Percentiles rank a stretch among this genome's conserved stretches.
phyloP scores from a whole-genome alignment of 2,329 filamentous ascomycete genomes.

The Pseudogymnoascus sp. region DNA sequence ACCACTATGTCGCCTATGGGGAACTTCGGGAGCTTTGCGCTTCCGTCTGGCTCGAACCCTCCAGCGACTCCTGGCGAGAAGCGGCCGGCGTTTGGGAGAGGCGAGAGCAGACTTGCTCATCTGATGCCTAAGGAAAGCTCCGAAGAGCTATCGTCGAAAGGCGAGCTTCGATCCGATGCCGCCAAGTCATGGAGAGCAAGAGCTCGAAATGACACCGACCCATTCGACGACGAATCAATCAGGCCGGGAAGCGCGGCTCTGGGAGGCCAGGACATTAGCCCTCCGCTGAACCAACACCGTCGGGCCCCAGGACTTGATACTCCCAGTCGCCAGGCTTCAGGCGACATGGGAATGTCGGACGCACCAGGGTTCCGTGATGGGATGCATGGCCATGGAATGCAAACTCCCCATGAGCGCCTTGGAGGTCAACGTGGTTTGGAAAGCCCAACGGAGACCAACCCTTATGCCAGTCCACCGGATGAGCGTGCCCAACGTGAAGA shows the following conservation, averaged over 20 bases:
- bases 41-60: conserved; percentile 45
- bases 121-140: conserved; percentile 70
- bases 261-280: conserved; percentile 64
- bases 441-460: conserved; percentile 93
- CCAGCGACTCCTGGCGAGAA: conserved; percentile 59
- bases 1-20: conserved; percentile 67
- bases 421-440: conserved; percentile 51
- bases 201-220: conserved; percentile 65
- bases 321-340: conserved; percentile 34
- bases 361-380: conserved; percentile 50
- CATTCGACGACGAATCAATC: conserved; percentile 59
- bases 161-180: conserved; percentile 32
- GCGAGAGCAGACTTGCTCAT: conserved; percentile 80
- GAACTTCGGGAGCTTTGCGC: conserved; percentile 83
- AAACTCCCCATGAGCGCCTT: conserved; percentile 32
- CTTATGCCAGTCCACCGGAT: conserved; percentile 82
- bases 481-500: conserved; percentile 55
- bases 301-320: conserved; percentile 38
- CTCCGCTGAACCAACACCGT: conserved; percentile 36
- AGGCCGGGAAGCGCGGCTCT: conserved; percentile 64
- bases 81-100: conserved; percentile 58
- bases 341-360: conserved; percentile 57
- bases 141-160: conserved; percentile 48
- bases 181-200: conserved; percentile 51
- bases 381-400: conserved; percentile 49